Conservation (phyloP, 371 early-diverging fungal species). For the Entomophthora muscae region DNA sequence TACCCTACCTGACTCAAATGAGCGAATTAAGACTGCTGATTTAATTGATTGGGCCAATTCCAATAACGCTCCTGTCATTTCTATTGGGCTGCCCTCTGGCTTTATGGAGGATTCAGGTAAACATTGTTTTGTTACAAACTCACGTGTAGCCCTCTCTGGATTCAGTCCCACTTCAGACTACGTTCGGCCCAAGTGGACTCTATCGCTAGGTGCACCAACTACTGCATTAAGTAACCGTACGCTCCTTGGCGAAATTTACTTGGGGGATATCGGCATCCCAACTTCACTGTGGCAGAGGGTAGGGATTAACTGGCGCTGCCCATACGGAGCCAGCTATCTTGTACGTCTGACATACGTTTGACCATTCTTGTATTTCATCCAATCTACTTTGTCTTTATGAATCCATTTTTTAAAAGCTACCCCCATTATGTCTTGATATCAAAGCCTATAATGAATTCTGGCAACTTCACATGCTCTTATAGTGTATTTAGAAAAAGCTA, state of each 20-base stretch:
- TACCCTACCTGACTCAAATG: constrained; percentile 30
- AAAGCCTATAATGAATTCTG: no score
- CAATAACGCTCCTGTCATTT: constrained; percentile 46
- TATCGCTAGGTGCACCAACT: constrained; percentile 58
- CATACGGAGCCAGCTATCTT: constrained; percentile 57
- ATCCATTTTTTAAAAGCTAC: no score
- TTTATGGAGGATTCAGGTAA: constrained; percentile 32
- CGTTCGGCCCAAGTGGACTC: constrained; percentile 38
- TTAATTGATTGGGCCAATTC: constrained; percentile 59
- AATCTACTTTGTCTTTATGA: no score
- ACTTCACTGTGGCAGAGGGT: constrained; percentile 35
- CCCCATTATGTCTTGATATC: no score
- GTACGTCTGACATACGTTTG: constrained; percentile 22
- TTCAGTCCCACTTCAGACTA: not conserved
- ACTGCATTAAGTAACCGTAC: constrained; percentile 29
- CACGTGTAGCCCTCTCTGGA: not conserved
- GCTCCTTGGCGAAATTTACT: constrained; percentile 46
- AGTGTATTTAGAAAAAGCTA: no score
- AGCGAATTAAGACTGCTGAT: constrained; percentile 24
- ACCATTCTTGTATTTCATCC: no score
- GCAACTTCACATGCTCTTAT: no score
- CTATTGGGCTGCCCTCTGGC: constrained; percentile 58
- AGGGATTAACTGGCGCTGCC: constrained; percentile 32
- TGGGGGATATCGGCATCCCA: constrained; percentile 67
- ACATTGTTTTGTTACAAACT: not conserved